A percentile compares a stretch with the other conserved stretches of the same genome.
These are phyloP conservation scores for Neurospora cerealis DNA, from an alignment of 495 filamentous ascomycete species.

Conservation along the genomic window DNA sequence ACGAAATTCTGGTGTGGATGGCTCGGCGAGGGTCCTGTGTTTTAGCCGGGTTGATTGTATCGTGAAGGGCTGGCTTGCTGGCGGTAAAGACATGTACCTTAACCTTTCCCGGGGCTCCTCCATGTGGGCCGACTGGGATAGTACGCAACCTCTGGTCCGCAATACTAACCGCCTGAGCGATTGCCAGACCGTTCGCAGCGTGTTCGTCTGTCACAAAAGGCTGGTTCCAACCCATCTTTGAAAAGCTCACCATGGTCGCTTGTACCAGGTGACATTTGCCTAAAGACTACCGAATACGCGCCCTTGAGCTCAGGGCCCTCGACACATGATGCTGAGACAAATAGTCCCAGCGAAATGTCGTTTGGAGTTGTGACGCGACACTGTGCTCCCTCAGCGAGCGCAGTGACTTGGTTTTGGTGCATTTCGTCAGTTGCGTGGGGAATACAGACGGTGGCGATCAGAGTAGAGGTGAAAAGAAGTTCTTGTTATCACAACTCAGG, in stretches of 20 bases:
- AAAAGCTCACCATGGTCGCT: background rate
- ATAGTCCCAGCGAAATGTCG: background rate
- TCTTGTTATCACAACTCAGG: background rate
- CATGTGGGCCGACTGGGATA: background rate
- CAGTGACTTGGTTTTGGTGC: background rate
- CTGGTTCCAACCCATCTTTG: background rate
- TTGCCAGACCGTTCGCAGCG: background rate
- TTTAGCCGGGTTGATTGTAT: background rate
- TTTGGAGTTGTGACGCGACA: background rate
- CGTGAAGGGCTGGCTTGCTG: background rate
- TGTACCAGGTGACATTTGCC: background rate
- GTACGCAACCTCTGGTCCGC: background rate
- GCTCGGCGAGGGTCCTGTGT: background rate
- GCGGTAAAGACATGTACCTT: background rate
- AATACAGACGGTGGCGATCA: background rate
- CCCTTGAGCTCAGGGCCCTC: background rate
- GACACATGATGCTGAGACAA: background rate
- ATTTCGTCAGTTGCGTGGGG: background rate
- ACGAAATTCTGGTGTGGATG: background rate
- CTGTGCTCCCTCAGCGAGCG: background rate
- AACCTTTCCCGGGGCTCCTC: background rate
- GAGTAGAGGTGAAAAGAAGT: background rate
- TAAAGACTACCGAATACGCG: background rate
- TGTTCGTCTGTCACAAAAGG: background rate
- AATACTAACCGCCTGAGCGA: background rate